Evolutionary conservation across 179 eudicot genomes (phyloP).

Genomic region (Patellifolia procumbens): DNA sequence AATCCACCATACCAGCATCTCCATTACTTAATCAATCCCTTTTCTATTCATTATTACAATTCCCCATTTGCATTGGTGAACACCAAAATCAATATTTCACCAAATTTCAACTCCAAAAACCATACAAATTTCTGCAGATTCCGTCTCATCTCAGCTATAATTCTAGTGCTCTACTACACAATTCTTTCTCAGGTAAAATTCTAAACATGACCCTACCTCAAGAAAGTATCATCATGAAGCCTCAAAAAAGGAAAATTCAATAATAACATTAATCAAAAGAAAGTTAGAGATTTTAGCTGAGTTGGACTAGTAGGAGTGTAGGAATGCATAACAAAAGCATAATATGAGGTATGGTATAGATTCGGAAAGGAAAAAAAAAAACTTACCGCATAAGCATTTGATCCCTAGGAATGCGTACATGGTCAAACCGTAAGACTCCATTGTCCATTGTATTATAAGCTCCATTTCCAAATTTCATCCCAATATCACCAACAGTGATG

Average conservation of each 20-base stretch:
- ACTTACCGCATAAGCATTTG: slow-evolving; percentile 96
- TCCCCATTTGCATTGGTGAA: not conserved
- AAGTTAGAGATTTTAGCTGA: not conserved
- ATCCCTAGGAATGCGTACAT: slow-evolving; percentile 90
- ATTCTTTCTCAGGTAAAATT: not conserved
- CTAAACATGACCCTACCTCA: not conserved
- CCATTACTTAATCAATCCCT: not conserved
- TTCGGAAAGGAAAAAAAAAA: slow-evolving; percentile 2
- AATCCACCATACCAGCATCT: not conserved
- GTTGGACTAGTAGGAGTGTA: not conserved
- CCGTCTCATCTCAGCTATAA: not conserved
- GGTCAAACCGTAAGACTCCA: slow-evolving; percentile 83
- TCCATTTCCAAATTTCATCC: slow-evolving; percentile 97
- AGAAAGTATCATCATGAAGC: not conserved
- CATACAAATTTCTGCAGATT: not conserved
- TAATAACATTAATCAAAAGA: not conserved
- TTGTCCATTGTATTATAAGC: slow-evolving; percentile 99
- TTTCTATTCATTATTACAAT: not conserved
- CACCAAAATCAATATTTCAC: not conserved
- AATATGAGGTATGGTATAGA: not conserved
- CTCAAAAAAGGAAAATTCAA: not conserved
- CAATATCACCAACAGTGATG: slow-evolving; percentile 91
- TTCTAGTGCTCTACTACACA: not conserved
- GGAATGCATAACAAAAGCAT: not conserved
- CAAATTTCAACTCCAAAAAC: not conserved